Percentiles rank a stretch among this genome's conserved stretches.
phyloP scores from a whole-genome alignment of 176 grass and related monocot genomes.

The Echinochloa phyllopogon region DNA sequence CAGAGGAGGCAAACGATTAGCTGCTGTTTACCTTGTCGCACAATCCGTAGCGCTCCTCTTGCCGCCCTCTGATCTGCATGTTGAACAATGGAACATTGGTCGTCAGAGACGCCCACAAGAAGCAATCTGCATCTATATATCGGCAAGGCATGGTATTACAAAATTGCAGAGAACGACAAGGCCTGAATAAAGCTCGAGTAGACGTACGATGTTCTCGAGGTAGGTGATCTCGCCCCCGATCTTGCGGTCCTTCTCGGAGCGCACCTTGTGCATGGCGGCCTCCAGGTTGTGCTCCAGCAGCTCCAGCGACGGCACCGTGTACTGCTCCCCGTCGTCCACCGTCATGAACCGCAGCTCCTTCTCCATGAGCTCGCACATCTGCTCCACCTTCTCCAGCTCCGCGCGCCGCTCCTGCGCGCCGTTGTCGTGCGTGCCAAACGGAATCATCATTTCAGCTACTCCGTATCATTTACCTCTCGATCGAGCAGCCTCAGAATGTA shows the following conservation, averaged over 20 bases:
- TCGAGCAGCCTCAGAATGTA: too few species aligned
- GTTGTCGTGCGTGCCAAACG: neutral
- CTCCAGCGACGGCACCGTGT: slow-evolving; percentile 76
- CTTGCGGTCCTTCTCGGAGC: slow-evolving; percentile 80
- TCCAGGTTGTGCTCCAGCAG: slow-evolving; percentile 79
- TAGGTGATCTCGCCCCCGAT: slow-evolving; percentile 73
- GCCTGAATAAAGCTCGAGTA: too few species aligned
- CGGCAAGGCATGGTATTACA: neutral
- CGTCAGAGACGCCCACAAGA: neutral
- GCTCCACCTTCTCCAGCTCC: slow-evolving; percentile 76
- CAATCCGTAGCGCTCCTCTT: slow-evolving; percentile 72
- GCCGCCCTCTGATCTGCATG: slow-evolving; percentile 68
- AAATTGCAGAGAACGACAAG: neutral
- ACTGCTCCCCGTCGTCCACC: slow-evolving; percentile 61
- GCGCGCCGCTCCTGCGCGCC: slow-evolving; percentile 62
- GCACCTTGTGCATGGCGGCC: slow-evolving; percentile 73
- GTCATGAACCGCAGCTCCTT: slow-evolving; percentile 90
- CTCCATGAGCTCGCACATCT: slow-evolving; percentile 84
- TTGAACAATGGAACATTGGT: neutral
- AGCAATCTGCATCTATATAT: neutral
- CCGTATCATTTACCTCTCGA: neutral
- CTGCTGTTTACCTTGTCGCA: slow-evolving; percentile 63
- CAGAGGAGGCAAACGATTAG: neutral
- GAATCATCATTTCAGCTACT: neutral
- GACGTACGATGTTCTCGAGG: slow-evolving; percentile 61